phyloP scores from a whole-genome alignment of 2,329 filamentous ascomycete species.

The Stagonosporopsis tanaceti region DNA sequence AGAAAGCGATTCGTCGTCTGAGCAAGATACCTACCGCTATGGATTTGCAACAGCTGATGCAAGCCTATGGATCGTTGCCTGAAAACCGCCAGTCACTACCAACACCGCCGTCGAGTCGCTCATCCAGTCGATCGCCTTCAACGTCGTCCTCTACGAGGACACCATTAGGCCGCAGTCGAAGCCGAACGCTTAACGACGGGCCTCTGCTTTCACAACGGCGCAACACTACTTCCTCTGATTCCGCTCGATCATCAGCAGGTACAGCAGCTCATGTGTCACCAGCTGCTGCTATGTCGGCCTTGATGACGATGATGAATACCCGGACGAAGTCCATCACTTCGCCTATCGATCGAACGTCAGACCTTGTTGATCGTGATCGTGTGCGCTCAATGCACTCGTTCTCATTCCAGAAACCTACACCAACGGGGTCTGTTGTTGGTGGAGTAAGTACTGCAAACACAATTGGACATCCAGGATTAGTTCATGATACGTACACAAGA shows the following conservation, averaged over 20 bases:
- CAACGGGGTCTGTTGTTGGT: neutral
- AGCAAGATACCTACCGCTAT: constrained; percentile 30
- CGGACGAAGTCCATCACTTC: constrained; percentile 12
- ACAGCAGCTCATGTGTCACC: constrained; percentile 21
- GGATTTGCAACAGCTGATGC: constrained; percentile 29
- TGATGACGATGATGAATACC: constrained; percentile 31
- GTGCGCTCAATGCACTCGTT: constrained; percentile 23
- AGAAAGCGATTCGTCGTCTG: constrained; percentile 31
- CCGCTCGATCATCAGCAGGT: constrained; percentile 4
- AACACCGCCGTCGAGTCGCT: constrained; percentile 30
- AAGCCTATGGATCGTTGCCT: constrained; percentile 21
- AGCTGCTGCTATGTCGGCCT: constrained; percentile 25
- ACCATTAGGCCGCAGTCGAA: neutral
- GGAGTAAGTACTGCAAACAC: neutral
- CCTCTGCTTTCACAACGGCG: constrained; percentile 2
- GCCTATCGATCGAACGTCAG: neutral
- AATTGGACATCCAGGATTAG: too few species aligned
- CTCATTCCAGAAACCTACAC: neutral
- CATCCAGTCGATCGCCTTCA: constrained; percentile 24
- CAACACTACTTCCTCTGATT: constrained; percentile 8
- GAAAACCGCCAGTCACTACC: constrained; percentile 11
- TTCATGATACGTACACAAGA: neutral
- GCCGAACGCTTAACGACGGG: neutral
- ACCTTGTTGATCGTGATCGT: constrained; percentile 3
- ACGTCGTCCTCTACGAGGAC: constrained; percentile 1